Conservation (phyloP, 495 filamentous ascomycete genomes). For the Durotheca rogersii region DNA sequence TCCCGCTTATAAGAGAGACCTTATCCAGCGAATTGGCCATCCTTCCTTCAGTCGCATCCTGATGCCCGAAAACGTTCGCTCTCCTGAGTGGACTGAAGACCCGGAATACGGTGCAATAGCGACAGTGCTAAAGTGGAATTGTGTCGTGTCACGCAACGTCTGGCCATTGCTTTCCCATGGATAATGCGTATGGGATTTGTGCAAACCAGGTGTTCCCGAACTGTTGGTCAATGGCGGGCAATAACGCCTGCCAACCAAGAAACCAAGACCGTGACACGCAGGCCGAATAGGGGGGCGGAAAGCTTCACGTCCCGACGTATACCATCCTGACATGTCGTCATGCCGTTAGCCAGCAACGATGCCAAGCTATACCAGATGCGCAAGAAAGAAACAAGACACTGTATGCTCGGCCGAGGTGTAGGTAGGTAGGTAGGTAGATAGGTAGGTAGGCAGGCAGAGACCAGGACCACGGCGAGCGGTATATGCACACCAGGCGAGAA, state of each 20-base stretch:
- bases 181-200: conserved; percentile 24
- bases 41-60: conserved; percentile 10
- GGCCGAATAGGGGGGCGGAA: conserved; percentile 12
- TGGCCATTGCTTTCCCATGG: conserved; percentile 18
- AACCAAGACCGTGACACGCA: conserved; percentile 21
- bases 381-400: too few species aligned
- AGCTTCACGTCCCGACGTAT: conserved; percentile 23
- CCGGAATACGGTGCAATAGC: conserved; percentile 19
- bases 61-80: conserved; percentile 25
- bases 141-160: conserved; percentile 31
- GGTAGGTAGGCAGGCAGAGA: conserved; percentile 24
- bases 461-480: too few species aligned
- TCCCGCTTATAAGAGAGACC: conserved; percentile 17
- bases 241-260: conserved; percentile 27
- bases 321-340: conserved; percentile 35
- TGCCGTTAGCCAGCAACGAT: conserved; percentile 29
- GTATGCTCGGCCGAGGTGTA: too few species aligned
- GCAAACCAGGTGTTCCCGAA: conserved; percentile 28
- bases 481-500: too few species aligned
- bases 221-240: conserved; percentile 31
- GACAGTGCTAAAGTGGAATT: conserved; percentile 23
- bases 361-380: conserved; percentile 23
- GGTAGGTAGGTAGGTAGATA: too few species aligned
- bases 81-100: conserved; percentile 15
- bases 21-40: conserved; percentile 14